These are phyloP conservation scores for Graphilbum fragrans DNA, from an alignment of 2,329 filamentous ascomycete species.

Conservation along the genomic window DNA sequence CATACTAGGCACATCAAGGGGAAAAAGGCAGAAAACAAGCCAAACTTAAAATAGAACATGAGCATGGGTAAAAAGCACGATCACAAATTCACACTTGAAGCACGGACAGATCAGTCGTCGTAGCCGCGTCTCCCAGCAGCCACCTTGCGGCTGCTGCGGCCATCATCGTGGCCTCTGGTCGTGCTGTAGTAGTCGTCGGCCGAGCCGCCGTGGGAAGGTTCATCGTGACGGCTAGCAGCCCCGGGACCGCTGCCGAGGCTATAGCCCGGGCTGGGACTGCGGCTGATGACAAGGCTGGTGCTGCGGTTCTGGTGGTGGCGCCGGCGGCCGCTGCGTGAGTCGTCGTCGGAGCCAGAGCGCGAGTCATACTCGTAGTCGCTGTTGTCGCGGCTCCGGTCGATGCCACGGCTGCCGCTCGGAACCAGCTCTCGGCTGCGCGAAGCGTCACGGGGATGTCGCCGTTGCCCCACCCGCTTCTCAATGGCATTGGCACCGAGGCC, in stretches of 20 bases:
- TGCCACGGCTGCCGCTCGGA: constrained; percentile 6
- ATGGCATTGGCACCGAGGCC: constrained; percentile 41
- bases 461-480: constrained; percentile 28
- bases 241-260: background rate
- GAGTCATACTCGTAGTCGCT: constrained; percentile 7
- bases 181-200: constrained; percentile 10
- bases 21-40: too few species aligned
- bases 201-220: constrained; percentile 1
- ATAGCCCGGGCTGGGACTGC: constrained; percentile 4
- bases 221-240: background rate
- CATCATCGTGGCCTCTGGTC: too few species aligned
- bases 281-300: constrained; percentile 5
- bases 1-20: too few species aligned
- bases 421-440: constrained; percentile 12
- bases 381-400: constrained; percentile 4
- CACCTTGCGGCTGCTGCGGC: too few species aligned
- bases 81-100: too few species aligned
- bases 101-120: too few species aligned
- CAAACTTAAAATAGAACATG: too few species aligned
- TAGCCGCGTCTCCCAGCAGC: too few species aligned
- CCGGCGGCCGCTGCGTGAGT: constrained; percentile 13
- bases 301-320: constrained; percentile 8
- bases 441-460: constrained; percentile 17
- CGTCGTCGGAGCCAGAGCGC: constrained; percentile 1
- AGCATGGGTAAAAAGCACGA: too few species aligned